Conservation (phyloP, 441 rosid genomes). For the Raphanus hybrid region DNA sequence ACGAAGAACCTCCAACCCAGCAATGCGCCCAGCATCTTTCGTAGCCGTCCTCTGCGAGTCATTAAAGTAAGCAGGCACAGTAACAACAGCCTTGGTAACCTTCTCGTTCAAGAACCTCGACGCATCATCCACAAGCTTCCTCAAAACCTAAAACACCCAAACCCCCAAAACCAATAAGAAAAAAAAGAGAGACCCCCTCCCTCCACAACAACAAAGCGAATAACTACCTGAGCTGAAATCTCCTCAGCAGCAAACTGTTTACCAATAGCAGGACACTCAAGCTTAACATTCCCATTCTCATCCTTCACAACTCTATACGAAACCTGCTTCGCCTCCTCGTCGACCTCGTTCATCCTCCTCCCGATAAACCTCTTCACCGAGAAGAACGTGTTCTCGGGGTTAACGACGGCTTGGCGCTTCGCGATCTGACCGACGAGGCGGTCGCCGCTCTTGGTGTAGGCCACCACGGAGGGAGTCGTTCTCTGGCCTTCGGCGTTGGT, state of each 20-base stretch:
- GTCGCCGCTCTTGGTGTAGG: slow-evolving; percentile 87
- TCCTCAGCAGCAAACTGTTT: slow-evolving; percentile 94
- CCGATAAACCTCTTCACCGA: slow-evolving; percentile 98
- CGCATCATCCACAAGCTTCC: slow-evolving; percentile 98
- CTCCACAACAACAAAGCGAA: background rate
- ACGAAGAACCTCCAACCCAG: slow-evolving; percentile 96
- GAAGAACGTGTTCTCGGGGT: slow-evolving; percentile 93
- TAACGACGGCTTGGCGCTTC: slow-evolving; percentile 91
- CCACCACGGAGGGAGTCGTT: slow-evolving; percentile 95
- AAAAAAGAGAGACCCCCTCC: background rate
- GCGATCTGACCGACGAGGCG: slow-evolving; percentile 92
- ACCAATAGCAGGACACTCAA: slow-evolving; percentile 90
- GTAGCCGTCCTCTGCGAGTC: slow-evolving; percentile 98
- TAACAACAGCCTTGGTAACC: slow-evolving; percentile 92
- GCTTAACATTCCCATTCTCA: slow-evolving; percentile 93
- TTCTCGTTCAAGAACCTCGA: slow-evolving; percentile 90
- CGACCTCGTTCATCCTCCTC: slow-evolving; percentile 93
- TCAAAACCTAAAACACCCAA: slow-evolving; percentile 53
- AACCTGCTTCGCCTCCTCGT: slow-evolving; percentile 92
- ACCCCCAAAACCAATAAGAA: background rate
- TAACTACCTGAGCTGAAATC: slow-evolving; percentile 90
- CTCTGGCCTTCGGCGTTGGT: slow-evolving; percentile 97
- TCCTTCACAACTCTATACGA: slow-evolving; percentile 86
- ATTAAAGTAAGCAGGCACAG: slow-evolving; percentile 98
- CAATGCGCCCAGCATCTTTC: slow-evolving; percentile 96